Evolutionary conservation across 371 early-diverging fungal species (phyloP), one percentile per base, ranked within the genome.

Genomic region (Rhizopus microsporus): DNA sequence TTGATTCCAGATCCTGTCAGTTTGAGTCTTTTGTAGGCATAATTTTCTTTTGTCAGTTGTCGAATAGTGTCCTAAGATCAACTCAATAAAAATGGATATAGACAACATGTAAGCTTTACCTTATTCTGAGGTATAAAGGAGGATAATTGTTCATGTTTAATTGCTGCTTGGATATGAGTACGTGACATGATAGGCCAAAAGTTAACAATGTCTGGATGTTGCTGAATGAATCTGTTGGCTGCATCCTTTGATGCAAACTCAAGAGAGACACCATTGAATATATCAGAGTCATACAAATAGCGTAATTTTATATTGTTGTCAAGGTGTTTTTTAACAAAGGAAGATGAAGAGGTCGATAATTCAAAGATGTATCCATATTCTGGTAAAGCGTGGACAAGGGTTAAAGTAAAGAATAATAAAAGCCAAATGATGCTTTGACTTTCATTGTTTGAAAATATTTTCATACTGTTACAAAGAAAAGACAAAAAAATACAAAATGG

Each of bases 121-220:
- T 59, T 51, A 13, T 40, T 31, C 34, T 64, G 51, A 12, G 65
- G 65, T 15, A 47, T 39, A 35, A 65, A 61, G 31, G 17, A 47
- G 12, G 48, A 8, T 39, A 3, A 57, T 51, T n/a, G 7, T 44
- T 31, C n/a, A 30, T 58, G 30, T 29, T 12, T 16, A 30, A 52
- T 47, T 12, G 53, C 58, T 35, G 57, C 55, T 4, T 54, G 51
- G 10, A 64, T 63, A 33, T 62, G 59, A 43, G 63, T 39, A 50
- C 58, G 63, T 39, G 59, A 66, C 15, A 50, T 30, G 44, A 77
- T 55, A 42, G 72, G 71, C 77, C 77, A 77, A 42, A 30, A 29
- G 23, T 62, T 50, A 7, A 71, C 15, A 15, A 72, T 51, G 8
- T 59, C 34, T 30, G 59, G 53, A 16, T 60, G 49, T 32, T 49